phyloP scores from a whole-genome alignment of 768 basidiomycete species.

The Hydnum rufescens region DNA sequence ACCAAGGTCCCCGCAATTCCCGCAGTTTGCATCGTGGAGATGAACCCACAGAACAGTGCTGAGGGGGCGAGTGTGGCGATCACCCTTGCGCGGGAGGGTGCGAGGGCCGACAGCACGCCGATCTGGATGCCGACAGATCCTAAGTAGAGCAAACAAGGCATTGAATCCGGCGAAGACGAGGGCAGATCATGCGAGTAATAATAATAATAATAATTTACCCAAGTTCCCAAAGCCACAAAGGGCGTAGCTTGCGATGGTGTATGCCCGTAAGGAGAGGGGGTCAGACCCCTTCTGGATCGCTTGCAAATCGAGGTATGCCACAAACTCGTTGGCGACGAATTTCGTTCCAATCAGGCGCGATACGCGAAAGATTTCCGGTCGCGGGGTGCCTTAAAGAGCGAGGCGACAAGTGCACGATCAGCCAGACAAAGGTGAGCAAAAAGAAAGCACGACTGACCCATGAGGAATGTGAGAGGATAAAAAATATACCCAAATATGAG shows the following conservation, averaged over 20 bases:
- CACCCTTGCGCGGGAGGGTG: conserved; percentile 43
- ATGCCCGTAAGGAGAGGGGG: conserved; percentile 52
- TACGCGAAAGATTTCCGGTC: conserved; percentile 60
- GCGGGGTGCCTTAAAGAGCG: conserved; percentile 48
- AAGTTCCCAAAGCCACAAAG: conserved; percentile 86
- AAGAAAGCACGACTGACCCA: too few species aligned
- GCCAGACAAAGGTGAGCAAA: too few species aligned
- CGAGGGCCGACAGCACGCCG: conserved; percentile 50
- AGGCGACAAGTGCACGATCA: too few species aligned
- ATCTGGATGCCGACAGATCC: conserved; percentile 75
- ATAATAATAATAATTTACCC: background rate
- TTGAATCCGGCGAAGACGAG: background rate
- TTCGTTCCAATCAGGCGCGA: conserved; percentile 70
- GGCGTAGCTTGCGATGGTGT: conserved; percentile 67
- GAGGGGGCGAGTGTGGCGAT: conserved; percentile 53
- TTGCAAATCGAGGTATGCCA: conserved; percentile 37
- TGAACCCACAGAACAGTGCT: conserved; percentile 51
- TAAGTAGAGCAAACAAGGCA: too few species aligned
- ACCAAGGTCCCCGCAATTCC: conserved; percentile 30
- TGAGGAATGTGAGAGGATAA: conserved; percentile 73
- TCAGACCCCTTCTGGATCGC: conserved; percentile 27
- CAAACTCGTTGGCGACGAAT: conserved; percentile 73
- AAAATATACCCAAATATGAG: conserved; percentile 72
- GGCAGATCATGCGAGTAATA: background rate
- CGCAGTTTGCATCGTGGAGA: conserved; percentile 40